A percentile compares a stretch with the other conserved stretches of the same genome.
phyloP scores from a whole-genome alignment of 1,284 basidiomycete genomes.

The Mycosarcoma maydis region DNA sequence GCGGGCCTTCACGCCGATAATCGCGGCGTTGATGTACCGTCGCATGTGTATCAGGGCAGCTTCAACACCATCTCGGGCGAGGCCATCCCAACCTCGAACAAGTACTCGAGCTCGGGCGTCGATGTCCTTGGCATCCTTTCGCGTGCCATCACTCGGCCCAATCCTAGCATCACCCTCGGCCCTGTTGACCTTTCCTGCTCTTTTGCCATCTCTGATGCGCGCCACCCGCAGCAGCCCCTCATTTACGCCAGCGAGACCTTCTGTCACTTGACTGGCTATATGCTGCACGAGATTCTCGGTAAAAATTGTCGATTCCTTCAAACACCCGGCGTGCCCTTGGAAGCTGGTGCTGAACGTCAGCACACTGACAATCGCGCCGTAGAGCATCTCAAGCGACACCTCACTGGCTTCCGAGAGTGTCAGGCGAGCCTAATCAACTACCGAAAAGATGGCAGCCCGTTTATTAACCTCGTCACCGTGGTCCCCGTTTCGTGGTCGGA shows the following conservation, averaged over 20 bases:
- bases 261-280: conserved; percentile 82
- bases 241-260: conserved; percentile 87
- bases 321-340: conserved; percentile 76
- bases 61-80: conserved; percentile 36
- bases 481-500: conserved; percentile 70
- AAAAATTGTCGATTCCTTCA: conserved; percentile 72
- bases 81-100: conserved; percentile 35
- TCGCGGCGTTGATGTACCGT: conserved; percentile 4
- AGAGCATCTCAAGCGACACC: conserved; percentile 66
- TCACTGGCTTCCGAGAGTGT: conserved; percentile 68
- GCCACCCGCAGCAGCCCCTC: conserved; percentile 82
- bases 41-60: conserved; percentile 33
- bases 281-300: conserved; percentile 69
- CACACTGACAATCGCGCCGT: conserved; percentile 79
- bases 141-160: conserved; percentile 78
- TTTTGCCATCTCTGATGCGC: conserved; percentile 86
- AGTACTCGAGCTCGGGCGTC: conserved; percentile 88
- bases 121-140: conserved; percentile 85
- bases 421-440: conserved; percentile 90
- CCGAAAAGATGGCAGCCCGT: conserved; percentile 82
- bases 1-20: not conserved
- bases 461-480: conserved; percentile 71
- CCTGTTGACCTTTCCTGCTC: conserved; percentile 90
- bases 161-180: conserved; percentile 81
- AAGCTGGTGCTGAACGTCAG: conserved; percentile 75